A percentile compares a stretch with the other conserved stretches of the same genome.
Conservation (phyloP, 2,329 filamentous ascomycete genomes). For the Cytospora leucostoma region DNA sequence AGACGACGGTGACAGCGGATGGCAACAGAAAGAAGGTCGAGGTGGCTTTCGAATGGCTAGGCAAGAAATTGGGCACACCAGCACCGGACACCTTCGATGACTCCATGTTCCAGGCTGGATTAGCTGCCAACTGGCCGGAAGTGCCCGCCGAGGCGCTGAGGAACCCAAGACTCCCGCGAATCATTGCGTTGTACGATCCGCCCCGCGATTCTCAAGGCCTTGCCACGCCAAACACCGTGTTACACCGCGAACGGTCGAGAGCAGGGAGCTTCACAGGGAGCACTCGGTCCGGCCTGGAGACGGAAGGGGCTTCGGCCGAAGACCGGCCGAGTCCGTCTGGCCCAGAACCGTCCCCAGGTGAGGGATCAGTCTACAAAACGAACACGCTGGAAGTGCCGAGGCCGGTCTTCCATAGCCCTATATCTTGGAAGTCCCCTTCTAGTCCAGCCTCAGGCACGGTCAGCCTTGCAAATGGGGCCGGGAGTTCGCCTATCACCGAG, state of each 20-base stretch:
- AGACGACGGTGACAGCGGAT: not conserved
- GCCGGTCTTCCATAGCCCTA: not conserved
- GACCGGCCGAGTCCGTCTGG: slow-evolving; percentile 1
- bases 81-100: slow-evolving; percentile 19
- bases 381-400: slow-evolving; percentile 17
- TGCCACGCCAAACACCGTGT: slow-evolving; percentile 4
- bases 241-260: not conserved
- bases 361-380: not conserved
- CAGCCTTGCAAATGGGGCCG: not conserved
- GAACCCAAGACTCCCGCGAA: slow-evolving; percentile 10
- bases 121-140: slow-evolving; percentile 15
- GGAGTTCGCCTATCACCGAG: not conserved
- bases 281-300: slow-evolving; percentile 8
- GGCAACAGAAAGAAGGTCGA: slow-evolving; percentile 12
- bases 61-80: slow-evolving; percentile 12
- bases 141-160: slow-evolving; percentile 17
- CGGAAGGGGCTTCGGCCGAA: not conserved
- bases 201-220: slow-evolving; percentile 9
- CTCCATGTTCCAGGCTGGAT: slow-evolving; percentile 3
- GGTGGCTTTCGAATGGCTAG: slow-evolving; percentile 9
- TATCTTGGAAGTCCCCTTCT: not conserved
- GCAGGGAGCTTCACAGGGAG: slow-evolving; percentile 12
- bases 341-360: not conserved
- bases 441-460: not conserved
- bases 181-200: slow-evolving; percentile 14